Evolutionary conservation across 495 filamentous ascomycete genomes (phyloP).

Genomic region (Neurospora sp.): DNA sequence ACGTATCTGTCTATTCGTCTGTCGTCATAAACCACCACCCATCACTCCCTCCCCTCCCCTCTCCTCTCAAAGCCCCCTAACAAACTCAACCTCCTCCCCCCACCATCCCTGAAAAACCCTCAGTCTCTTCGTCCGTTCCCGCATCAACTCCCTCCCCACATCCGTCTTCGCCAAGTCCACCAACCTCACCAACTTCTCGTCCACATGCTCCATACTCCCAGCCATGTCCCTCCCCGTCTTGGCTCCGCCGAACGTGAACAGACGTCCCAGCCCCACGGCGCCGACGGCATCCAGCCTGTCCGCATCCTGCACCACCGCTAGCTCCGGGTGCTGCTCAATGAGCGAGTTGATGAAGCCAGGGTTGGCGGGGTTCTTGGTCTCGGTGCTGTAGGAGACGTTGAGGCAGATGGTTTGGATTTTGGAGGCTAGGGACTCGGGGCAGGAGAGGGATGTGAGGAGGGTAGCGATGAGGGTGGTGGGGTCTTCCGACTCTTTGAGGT

Average conservation of each 20-base stretch:
- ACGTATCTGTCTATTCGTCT: too few relatives aligned
- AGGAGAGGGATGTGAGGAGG: conserved; percentile 49
- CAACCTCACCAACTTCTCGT: conserved; percentile 65
- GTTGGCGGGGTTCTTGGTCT: conserved; percentile 47
- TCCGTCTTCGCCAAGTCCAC: conserved; percentile 78
- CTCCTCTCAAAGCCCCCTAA: not conserved
- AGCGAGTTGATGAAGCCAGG: conserved; percentile 32
- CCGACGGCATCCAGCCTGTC: conserved; percentile 86
- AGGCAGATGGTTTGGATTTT: conserved; percentile 60
- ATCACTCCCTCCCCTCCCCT: too few relatives aligned
- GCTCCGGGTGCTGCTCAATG: conserved; percentile 54
- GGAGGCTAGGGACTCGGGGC: conserved; percentile 41
- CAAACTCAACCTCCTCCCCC: conserved; percentile 47
- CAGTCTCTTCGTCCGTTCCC: conserved; percentile 53
- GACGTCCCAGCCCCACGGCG: conserved; percentile 67
- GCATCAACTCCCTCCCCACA: conserved; percentile 57
- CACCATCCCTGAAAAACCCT: conserved; percentile 60
- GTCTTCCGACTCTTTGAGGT: conserved; percentile 42
- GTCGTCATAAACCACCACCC: too few relatives aligned
- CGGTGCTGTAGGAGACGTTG: conserved; percentile 69
- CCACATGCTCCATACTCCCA: conserved; percentile 62
- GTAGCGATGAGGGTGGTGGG: conserved; percentile 44
- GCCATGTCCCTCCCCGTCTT: conserved; percentile 45
- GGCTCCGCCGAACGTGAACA: conserved; percentile 67
- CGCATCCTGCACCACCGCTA: conserved; percentile 81